Evolutionary conservation across 139 green algal genomes (phyloP), one percentile per base, ranked within the genome.

Genomic region (Coccomyxa sp.): DNA sequence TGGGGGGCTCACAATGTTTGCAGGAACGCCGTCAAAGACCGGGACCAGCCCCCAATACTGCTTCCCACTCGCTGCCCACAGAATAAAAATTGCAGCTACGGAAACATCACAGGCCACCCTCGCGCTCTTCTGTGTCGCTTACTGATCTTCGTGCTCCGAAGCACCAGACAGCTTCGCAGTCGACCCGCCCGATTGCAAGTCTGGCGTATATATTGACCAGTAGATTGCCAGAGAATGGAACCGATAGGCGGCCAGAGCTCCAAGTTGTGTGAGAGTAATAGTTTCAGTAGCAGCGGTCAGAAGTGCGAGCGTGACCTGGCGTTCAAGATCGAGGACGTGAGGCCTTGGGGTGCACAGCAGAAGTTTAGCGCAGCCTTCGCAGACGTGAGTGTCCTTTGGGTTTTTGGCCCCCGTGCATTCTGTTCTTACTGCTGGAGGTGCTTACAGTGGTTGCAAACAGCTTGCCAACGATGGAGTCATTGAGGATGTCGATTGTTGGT

Each of bases 321-420:
- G 21, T 45, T 83, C 13, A 63, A 67, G 45, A 31, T 87, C 45
- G 82, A 81, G 51, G 86, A 87, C 58, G 79, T 87, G 15, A 79
- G 86, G 58, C 86, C 86, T 21, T 89, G 86, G 83, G 86, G 86
- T 31, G 80, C 32, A 27, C 75, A 74, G 1, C 66, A 67, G 32
- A 85, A 82, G 68, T 89, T 85, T 74, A 77, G 80, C 76, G 67
- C 82, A 30, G 81, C 77, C 58, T 88, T 82, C 82, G 77, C 60
- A 58, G 85, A 88, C 67, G 85, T 88, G 77, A 82, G 85, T 81
- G 0, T 21, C 11, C 79, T 83, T 74, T 74, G 66, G 57, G 31
- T 84, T 27, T 81, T 58, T 66, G 13, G 67, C 12, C 14, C 9
- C 14, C 57, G 27, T 67, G 79, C 77, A 11, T 83, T 15, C 76